Conservation (phyloP, 352 stramenopile genomes). For the Hyphochytrium catenoides region DNA sequence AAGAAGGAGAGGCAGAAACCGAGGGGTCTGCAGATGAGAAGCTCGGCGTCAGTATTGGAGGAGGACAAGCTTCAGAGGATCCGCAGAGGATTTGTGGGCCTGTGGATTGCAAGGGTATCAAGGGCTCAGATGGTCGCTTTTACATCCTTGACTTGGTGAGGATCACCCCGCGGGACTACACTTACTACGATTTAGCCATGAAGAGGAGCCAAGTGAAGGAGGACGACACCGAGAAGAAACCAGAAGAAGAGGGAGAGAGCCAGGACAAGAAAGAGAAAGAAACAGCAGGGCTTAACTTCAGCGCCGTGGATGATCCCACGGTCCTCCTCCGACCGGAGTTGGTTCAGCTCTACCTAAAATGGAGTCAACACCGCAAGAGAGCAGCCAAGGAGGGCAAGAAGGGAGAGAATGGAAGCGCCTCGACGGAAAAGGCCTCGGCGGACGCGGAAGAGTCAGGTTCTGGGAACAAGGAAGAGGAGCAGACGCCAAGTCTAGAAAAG, state of each 20-base stretch:
- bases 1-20: slow-evolving; percentile 17
- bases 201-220: slow-evolving; percentile 10
- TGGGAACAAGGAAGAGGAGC: slow-evolving; percentile 20
- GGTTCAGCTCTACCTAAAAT: slow-evolving; percentile 64
- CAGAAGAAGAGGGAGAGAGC: slow-evolving; percentile 14
- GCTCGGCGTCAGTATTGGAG: not conserved
- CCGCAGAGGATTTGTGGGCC: slow-evolving; percentile 59
- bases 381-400: slow-evolving; percentile 8
- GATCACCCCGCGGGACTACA: slow-evolving; percentile 79
- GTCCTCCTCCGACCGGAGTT: slow-evolving; percentile 74
- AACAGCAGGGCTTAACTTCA: slow-evolving; percentile 15
- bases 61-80: slow-evolving; percentile 24
- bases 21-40: slow-evolving; percentile 6
- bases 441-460: slow-evolving; percentile 19
- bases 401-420: slow-evolving; percentile 9
- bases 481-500: not conserved
- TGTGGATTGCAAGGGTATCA: slow-evolving; percentile 84
- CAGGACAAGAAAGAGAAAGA: slow-evolving; percentile 35
- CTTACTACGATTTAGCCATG: slow-evolving; percentile 43
- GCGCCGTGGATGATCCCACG: slow-evolving; percentile 63
- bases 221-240: not conserved
- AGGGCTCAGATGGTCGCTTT: slow-evolving; percentile 69
- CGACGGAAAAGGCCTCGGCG: slow-evolving; percentile 20
- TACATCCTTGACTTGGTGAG: slow-evolving; percentile 87
- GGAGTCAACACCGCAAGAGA: slow-evolving; percentile 59